A percentile compares a stretch with the other conserved stretches of the same genome.
These are phyloP conservation scores for Leonotis leonurus DNA, from an alignment of 257 asterid species.

Conservation along the genomic window DNA sequence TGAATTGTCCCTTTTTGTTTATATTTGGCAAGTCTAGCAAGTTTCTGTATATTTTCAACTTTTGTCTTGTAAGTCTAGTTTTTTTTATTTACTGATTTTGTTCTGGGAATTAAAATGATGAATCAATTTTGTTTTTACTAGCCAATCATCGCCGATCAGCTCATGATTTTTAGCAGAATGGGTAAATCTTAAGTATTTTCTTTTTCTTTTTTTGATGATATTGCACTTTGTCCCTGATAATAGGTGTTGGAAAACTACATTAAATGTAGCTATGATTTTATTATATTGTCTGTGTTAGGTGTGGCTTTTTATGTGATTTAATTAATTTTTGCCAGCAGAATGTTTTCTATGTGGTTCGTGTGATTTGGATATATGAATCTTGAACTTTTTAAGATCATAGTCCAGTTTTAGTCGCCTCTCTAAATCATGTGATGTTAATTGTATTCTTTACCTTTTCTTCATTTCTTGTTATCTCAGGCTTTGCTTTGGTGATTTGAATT, in stretches of 20 bases:
- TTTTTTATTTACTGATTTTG: background rate
- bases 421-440: background rate
- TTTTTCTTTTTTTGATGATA: background rate
- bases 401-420: background rate
- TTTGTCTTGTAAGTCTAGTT: slow-evolving; percentile 6
- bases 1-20: slow-evolving; percentile 5
- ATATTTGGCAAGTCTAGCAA: slow-evolving; percentile 6
- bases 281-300: background rate
- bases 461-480: slow-evolving; percentile 32
- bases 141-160: slow-evolving; percentile 10
- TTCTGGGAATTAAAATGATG: background rate
- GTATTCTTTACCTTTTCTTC: background rate
- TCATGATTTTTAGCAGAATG: slow-evolving; percentile 8
- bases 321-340: background rate
- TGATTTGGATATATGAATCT: slow-evolving; percentile 8
- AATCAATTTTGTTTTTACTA: background rate
- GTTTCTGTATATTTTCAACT: background rate
- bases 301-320: background rate
- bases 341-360: background rate
- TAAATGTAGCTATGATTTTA: background rate
- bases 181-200: background rate
- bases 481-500: slow-evolving; percentile 12
- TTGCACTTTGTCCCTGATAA: background rate
- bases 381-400: background rate
- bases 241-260: background rate